These are phyloP conservation scores for Isoetes taiwanensis DNA, from an alignment of 75 land plant species.

Conservation along the genomic window DNA sequence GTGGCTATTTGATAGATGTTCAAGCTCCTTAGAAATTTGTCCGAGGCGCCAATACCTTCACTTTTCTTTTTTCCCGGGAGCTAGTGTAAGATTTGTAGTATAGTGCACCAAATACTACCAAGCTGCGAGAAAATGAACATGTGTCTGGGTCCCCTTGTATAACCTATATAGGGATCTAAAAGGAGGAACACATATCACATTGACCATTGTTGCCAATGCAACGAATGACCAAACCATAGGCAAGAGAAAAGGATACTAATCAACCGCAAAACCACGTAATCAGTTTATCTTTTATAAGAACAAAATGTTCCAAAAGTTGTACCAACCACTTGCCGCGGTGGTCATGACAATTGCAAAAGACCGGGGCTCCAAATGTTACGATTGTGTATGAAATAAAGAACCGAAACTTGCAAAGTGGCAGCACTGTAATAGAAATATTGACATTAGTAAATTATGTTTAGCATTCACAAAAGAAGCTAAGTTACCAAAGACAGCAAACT, in stretches of 20 bases:
- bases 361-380: slow-evolving; percentile 80
- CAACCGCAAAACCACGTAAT: slow-evolving; percentile 28
- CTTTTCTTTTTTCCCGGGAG: too few relatives aligned
- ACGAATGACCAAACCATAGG: slow-evolving; percentile 73
- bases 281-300: too few relatives aligned
- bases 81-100: slow-evolving; percentile 42
- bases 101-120: slow-evolving; percentile 42
- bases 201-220: slow-evolving; percentile 50
- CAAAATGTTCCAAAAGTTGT: too few relatives aligned
- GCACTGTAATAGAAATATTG: slow-evolving; percentile 23
- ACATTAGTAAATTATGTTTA: neutral
- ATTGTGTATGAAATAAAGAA: slow-evolving; percentile 96
- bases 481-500: slow-evolving; percentile 70
- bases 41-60: too few relatives aligned
- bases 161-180: neutral
- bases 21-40: too few relatives aligned
- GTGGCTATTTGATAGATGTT: too few relatives aligned
- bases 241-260: slow-evolving; percentile 90
- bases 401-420: slow-evolving; percentile 81
- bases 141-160: neutral
- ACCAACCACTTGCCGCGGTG: slow-evolving; percentile 52
- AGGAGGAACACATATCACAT: slow-evolving; percentile 44
- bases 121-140: slow-evolving; percentile 10
- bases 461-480: neutral
- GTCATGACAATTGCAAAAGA: slow-evolving; percentile 91